Percentiles rank a stretch among this genome's conserved stretches.
Evolutionary conservation across 2,329 filamentous ascomycete species (phyloP).

Genomic region (Alternaria novae-zelandiae): DNA sequence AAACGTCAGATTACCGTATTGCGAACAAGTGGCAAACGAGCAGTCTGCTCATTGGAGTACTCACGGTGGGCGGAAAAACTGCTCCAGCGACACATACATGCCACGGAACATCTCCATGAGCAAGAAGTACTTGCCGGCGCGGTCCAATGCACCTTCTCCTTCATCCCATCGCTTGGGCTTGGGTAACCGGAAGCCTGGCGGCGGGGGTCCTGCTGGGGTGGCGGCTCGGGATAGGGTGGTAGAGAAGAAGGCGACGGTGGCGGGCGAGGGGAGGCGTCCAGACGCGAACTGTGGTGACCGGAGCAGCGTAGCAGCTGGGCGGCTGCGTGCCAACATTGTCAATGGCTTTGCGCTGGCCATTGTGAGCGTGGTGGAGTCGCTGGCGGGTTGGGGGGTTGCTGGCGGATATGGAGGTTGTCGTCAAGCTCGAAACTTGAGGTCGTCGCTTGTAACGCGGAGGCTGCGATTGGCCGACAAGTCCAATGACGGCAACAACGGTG

Average conservation of each 20-base stretch:
- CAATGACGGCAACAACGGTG: constrained; percentile 27
- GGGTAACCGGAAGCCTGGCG: constrained; percentile 79
- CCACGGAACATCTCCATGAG: constrained; percentile 94
- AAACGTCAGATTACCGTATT: constrained; percentile 34
- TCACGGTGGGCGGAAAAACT: constrained; percentile 97
- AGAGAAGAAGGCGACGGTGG: constrained; percentile 66
- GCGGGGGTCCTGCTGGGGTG: constrained; percentile 77
- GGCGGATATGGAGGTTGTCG: constrained; percentile 28
- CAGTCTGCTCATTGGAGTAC: constrained; percentile 53
- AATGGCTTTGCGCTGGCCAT: constrained; percentile 59
- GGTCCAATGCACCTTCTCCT: constrained; percentile 78
- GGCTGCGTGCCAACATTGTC: constrained; percentile 55
- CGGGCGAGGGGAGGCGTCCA: constrained; percentile 48
- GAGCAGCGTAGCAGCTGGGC: constrained; percentile 50
- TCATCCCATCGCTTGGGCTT: constrained; percentile 80
- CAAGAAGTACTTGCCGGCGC: constrained; percentile 91
- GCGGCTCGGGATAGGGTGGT: constrained; percentile 66
- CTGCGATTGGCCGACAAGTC: constrained; percentile 40
- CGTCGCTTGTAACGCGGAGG: constrained; percentile 28
- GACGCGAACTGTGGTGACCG: constrained; percentile 41
- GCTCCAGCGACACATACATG: constrained; percentile 97
- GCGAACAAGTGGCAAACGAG: not conserved
- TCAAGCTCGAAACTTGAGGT: constrained; percentile 31
- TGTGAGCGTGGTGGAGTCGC: constrained; percentile 39
- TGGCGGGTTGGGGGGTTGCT: constrained; percentile 31